Conservation (phyloP, 805 yeast species). For the Teunomyces panamensis region DNA sequence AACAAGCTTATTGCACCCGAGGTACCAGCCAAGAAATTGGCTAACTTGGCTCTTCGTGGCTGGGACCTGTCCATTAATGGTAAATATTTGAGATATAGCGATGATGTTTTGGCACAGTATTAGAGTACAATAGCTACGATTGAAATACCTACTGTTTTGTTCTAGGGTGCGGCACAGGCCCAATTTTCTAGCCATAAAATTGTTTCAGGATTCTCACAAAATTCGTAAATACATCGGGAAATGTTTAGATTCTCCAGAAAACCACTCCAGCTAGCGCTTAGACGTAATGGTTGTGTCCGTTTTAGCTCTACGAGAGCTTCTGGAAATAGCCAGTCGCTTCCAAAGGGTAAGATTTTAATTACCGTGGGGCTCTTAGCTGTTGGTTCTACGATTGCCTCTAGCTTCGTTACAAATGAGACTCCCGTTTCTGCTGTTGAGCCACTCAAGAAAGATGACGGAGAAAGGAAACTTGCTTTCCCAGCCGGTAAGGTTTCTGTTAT, state of each 20-base stretch:
- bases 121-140: neutral
- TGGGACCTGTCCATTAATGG: conserved; percentile 63
- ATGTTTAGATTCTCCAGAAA: conserved; percentile 1
- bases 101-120: conserved; percentile 21
- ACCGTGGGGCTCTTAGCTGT: conserved; percentile 47
- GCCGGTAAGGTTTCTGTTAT: conserved; percentile 72
- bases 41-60: conserved; percentile 61
- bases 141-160: neutral
- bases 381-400: conserved; percentile 46
- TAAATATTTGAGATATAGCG: conserved; percentile 60
- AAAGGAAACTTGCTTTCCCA: conserved; percentile 43
- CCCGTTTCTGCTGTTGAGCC: conserved; percentile 49
- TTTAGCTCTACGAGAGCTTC: conserved; percentile 11
- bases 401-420: conserved; percentile 38
- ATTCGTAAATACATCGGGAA: neutral
- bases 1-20: conserved; percentile 62
- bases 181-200: neutral
- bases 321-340: neutral
- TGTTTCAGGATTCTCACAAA: neutral
- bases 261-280: neutral
- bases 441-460: conserved; percentile 19
- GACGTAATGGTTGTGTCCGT: conserved; percentile 4
- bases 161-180: neutral
- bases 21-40: conserved; percentile 70
- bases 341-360: conserved; percentile 24